Conservation (phyloP, 495 filamentous ascomycete genomes). For the Hypomontagnella submonticulosa region DNA sequence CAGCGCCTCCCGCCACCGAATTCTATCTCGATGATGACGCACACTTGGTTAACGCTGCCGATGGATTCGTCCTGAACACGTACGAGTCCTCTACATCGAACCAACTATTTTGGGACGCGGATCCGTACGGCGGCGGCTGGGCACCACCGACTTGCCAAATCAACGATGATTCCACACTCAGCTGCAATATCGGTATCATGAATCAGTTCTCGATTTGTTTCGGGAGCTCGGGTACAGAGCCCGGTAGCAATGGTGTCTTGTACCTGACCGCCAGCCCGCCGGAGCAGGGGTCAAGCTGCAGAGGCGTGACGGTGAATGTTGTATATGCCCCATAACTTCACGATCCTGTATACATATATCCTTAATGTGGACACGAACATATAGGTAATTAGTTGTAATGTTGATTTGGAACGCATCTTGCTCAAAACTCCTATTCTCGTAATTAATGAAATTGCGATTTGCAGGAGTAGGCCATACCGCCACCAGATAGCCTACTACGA, state of each 20-base stretch:
- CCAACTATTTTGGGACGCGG: slow-evolving; percentile 3
- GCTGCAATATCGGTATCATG: background rate
- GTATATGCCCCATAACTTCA: slow-evolving; percentile 4
- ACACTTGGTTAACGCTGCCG: slow-evolving; percentile 4
- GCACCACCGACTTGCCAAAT: slow-evolving; percentile 7
- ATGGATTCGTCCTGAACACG: slow-evolving; percentile 4
- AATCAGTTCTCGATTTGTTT: slow-evolving; percentile 10
- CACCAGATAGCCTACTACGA: background rate
- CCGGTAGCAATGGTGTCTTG: slow-evolving; percentile 4
- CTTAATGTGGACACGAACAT: background rate
- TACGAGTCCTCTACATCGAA: slow-evolving; percentile 1
- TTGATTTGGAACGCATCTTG: background rate
- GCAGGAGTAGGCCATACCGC: background rate
- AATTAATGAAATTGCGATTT: background rate
- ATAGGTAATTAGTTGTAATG: background rate
- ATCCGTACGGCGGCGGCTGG: slow-evolving; percentile 8
- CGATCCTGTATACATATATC: background rate
- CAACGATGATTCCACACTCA: background rate
- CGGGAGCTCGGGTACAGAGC: background rate
- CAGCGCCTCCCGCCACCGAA: background rate
- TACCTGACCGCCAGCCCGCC: slow-evolving; percentile 1
- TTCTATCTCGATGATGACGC: slow-evolving; percentile 5
- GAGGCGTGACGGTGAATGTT: slow-evolving; percentile 2
- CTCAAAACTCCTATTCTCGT: background rate
- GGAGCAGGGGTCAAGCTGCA: slow-evolving; percentile 9